Evolutionary conservation across 83 land plant species (phyloP).

Genomic region (Larix sibirica): DNA sequence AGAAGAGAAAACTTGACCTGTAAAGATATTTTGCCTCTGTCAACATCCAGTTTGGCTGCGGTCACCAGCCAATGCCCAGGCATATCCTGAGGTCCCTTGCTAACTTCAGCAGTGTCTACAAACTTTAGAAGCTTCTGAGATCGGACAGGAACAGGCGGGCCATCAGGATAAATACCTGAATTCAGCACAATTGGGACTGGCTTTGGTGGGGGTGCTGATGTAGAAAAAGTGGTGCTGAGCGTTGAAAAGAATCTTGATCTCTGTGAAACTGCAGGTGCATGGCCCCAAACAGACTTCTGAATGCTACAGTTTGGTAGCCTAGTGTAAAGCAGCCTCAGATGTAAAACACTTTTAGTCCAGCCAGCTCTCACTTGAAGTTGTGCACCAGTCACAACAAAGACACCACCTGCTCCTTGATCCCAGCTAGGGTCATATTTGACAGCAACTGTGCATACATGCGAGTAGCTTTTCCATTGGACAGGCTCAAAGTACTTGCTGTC

Average conservation of each 20-base stretch:
- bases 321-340: slow-evolving; percentile 71
- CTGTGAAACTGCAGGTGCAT: slow-evolving; percentile 51
- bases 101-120: slow-evolving; percentile 77
- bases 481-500: slow-evolving; percentile 64
- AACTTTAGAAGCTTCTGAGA: slow-evolving; percentile 67
- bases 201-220: slow-evolving; percentile 28
- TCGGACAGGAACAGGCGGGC: slow-evolving; percentile 76
- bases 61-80: slow-evolving; percentile 93
- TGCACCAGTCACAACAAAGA: slow-evolving; percentile 88
- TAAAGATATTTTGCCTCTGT: slow-evolving; percentile 62
- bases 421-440: slow-evolving; percentile 65
- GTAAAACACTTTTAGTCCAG: slow-evolving; percentile 74
- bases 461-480: slow-evolving; percentile 68
- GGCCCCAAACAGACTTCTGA: slow-evolving; percentile 73
- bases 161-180: slow-evolving; percentile 87
- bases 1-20: slow-evolving; percentile 76
- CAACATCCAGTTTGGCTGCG: slow-evolving; percentile 66
- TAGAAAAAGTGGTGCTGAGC: slow-evolving; percentile 58
- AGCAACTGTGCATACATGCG: slow-evolving; percentile 73
- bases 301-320: slow-evolving; percentile 69
- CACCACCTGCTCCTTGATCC: slow-evolving; percentile 48
- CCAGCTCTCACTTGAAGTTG: slow-evolving; percentile 63
- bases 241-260: slow-evolving; percentile 69
- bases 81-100: slow-evolving; percentile 71
- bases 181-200: slow-evolving; percentile 39